Evolutionary conservation across 1,284 basidiomycete species (phyloP), one percentile per base, ranked within the genome.

Genomic region (Sparassis latifolia): DNA sequence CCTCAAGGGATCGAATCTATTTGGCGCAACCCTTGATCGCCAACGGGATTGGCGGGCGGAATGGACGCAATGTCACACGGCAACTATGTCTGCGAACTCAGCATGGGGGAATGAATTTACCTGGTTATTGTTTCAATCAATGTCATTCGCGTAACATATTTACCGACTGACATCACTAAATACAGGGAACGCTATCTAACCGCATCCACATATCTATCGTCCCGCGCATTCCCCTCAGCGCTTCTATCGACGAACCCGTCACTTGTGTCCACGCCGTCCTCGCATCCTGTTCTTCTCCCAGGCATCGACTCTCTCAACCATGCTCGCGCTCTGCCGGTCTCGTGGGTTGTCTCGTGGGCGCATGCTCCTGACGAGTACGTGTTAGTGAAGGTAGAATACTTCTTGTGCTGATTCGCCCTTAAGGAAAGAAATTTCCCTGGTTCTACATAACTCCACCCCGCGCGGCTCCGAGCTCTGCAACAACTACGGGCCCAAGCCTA

Each of bases 241-340:
- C 68, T 96, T 9, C 74, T 96, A 30, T 81, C 80, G 3, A 58
- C 69, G 3, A 69, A 61, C 0, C 81, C 86, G 3, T 72, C 80
- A 0, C 72, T 86, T n/a, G 54, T 71, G 28, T 62, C 74, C 5
- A 71, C 74, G 3, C 64, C 74, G 0, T 66, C 76, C 5, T 82
- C 86, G 0, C 77, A 88, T 52, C 90, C 90, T 0, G 76, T 96
- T 5, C 79, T 96, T 33, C 74, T 96, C 33, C 93, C 93, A 0
- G 90, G 89, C 0, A 72, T 94, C 28, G 93, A 96, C 66, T 72
- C 84, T 4, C 71, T 95, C 45, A 96, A 96, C 61, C 93, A 95
- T 65, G 79, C 73, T 41, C 83, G 79, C 39, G 83, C 68, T 3
- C 79, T 80, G 49, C 83, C 80, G 2, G 87, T 94, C 38, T 85